A percentile compares a stretch with the other conserved stretches of the same genome.
phyloP scores from a whole-genome alignment of 2,329 filamentous ascomycete genomes.

The Fonsecaea pedrosoi region DNA sequence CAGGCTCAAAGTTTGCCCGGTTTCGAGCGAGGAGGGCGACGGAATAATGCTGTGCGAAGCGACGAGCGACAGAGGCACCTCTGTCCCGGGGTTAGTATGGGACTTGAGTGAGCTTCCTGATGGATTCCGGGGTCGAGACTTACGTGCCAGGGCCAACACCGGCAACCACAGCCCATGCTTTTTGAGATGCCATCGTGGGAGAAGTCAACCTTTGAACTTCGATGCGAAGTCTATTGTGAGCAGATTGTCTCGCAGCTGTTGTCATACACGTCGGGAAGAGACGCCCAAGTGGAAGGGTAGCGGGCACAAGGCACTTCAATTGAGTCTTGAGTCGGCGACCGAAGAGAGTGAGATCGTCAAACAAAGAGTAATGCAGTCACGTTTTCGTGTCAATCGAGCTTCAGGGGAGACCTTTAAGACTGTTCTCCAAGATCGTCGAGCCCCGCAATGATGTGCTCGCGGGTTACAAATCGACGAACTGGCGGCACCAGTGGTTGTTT shows the following conservation, averaged over 20 bases:
- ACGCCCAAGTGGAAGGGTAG: background rate
- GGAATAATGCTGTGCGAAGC: constrained; percentile 64
- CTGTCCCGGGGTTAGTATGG: constrained; percentile 39
- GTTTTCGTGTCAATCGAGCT: background rate
- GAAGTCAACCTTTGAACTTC: constrained; percentile 20
- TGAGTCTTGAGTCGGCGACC: background rate
- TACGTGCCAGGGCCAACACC: constrained; percentile 56
- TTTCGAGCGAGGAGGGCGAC: constrained; percentile 67
- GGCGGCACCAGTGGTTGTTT: background rate
- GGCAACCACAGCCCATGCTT: constrained; percentile 54
- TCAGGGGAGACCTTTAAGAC: constrained; percentile 1
- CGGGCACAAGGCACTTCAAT: background rate
- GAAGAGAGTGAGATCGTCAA: background rate
- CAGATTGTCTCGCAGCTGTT: background rate
- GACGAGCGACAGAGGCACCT: constrained; percentile 66
- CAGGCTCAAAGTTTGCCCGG: constrained; percentile 60
- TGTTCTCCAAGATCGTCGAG: constrained; percentile 17
- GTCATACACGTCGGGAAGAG: constrained; percentile 7
- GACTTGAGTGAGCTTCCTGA: too few relatives aligned
- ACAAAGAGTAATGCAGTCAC: background rate
- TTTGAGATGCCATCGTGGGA: constrained; percentile 40
- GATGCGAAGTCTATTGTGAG: constrained; percentile 25
- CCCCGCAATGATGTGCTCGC: constrained; percentile 37
- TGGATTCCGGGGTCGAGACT: constrained; percentile 17
- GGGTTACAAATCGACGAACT: constrained; percentile 31